Base-by-base conservation (phyloP, 495 filamentous ascomycete species). In the Tuber magnatum region DNA sequence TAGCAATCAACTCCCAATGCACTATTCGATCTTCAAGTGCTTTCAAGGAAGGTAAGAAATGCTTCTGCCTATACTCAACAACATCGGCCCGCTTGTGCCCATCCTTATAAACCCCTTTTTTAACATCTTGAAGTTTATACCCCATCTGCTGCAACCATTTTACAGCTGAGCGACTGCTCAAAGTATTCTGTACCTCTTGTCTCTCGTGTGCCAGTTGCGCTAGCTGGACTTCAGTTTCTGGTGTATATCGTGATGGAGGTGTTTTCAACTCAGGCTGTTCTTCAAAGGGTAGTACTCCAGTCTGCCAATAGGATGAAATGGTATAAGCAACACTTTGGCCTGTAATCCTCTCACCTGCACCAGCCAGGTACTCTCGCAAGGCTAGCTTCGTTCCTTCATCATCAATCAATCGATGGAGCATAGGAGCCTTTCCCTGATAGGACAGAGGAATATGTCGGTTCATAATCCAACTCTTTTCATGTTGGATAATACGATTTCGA, bases 321-420 rank as follows among this genome's bases (percentile, higher is more conserved):
- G 71, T 12, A 5, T 56, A 22, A 1, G 44, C 44, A 20, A 72
- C 18, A 12, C 32, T 56, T 35, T 56, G 32, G 18, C 44, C 71
- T 8, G 42, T 72, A 38, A 72, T 44, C n/a, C 12, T 72, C 61
- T 61, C 61, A 3, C 71, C 32, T 8, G 44, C 14, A 20, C 22
- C 32, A 39, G 44, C 44, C 24, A 61, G n/a, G 48, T 72, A 72
- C 38, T 72, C 61, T 72, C 43, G 1, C 7, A n/a, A 44, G 28
- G 71, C 71, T 10, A 72, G 41, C 16, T 51, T 14, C 22, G 71
- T 72, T 20, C 28, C 44, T 40, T 72, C 28, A 40, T 72, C 32
- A 51, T 72, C 44, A 2, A 72, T 40, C n/a, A 72, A 39, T 3
- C 44, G 48, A 1, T 40, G 3, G 10, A 72, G 22, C 28, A n/a